Evolutionary conservation across 768 basidiomycete genomes (phyloP).

Genomic region (Tricholoma matsutake): DNA sequence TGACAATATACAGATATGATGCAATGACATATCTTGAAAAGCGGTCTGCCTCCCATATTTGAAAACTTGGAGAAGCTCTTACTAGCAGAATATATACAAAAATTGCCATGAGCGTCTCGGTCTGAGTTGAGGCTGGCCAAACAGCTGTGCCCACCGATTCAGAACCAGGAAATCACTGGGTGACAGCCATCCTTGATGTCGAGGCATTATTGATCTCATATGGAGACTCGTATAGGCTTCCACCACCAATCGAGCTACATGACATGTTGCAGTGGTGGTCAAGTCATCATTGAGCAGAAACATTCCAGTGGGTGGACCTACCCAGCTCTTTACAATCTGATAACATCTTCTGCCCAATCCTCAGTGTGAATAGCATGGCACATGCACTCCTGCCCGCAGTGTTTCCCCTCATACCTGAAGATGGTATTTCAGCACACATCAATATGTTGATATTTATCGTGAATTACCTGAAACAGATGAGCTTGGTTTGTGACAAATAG

Average conservation of each 20-base stretch:
- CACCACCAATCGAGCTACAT: slow-evolving; percentile 1
- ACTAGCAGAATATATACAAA: not conserved
- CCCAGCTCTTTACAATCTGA: not conserved
- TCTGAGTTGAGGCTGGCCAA: not conserved
- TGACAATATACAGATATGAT: not conserved
- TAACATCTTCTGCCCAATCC: not conserved
- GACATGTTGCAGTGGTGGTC: slow-evolving; percentile 4
- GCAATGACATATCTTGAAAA: not conserved
- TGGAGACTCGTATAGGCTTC: slow-evolving; percentile 4
- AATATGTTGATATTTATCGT: not conserved
- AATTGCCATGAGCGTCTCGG: not conserved
- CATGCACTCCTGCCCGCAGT: not conserved
- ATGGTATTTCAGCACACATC: not conserved
- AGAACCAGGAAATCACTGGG: slow-evolving; percentile 11
- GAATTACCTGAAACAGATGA: not conserved
- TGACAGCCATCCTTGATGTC: slow-evolving; percentile 2
- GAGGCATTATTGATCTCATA: not conserved
- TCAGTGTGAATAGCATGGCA: not conserved
- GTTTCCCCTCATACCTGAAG: not conserved
- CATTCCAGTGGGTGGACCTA: not conserved
- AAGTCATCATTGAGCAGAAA: not conserved
- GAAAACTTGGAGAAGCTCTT: not conserved
- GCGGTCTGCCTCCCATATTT: not conserved
- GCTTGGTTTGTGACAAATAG: not conserved
- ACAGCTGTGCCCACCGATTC: not conserved